A percentile compares a stretch with the other conserved stretches of the same genome.
Evolutionary conservation across 2,329 filamentous ascomycete genomes (phyloP).

Genomic region (Trichoderma lentiforme): DNA sequence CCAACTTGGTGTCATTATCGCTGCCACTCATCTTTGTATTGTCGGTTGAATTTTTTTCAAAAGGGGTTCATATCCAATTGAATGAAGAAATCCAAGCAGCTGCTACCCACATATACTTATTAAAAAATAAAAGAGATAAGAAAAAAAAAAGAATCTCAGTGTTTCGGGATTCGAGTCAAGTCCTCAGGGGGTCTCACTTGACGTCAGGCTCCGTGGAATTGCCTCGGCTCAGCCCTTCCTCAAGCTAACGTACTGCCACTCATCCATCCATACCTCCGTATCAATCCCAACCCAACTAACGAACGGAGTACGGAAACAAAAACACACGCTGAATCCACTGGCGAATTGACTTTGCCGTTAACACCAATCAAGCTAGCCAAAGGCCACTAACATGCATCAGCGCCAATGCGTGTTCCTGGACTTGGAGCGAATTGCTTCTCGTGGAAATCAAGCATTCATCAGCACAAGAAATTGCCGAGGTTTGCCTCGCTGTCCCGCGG

Average conservation of each 20-base stretch:
- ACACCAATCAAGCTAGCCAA: neutral
- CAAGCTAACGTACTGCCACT: neutral
- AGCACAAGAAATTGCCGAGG: neutral
- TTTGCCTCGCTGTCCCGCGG: neutral
- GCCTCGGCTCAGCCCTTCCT: constrained; percentile 10
- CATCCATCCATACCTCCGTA: neutral
- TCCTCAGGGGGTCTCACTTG: constrained; percentile 10
- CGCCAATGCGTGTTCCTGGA: neutral
- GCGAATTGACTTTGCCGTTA: neutral
- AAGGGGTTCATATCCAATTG: neutral
- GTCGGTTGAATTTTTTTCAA: neutral
- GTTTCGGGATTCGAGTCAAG: constrained; percentile 1
- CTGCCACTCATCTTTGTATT: neutral
- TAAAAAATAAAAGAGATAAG: neutral
- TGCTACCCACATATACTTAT: neutral
- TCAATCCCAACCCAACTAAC: neutral
- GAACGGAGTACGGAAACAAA: neutral
- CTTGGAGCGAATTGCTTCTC: neutral
- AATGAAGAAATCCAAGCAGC: neutral
- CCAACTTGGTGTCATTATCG: neutral
- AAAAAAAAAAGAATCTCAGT: neutral
- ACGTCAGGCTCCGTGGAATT: neutral
- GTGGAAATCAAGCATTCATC: neutral
- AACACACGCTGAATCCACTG: neutral
- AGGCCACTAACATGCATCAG: neutral